Evolutionary conservation across 2,329 filamentous ascomycete genomes (phyloP), one percentile per base, ranked within the genome.

Genomic region (Exophiala mesophila): DNA sequence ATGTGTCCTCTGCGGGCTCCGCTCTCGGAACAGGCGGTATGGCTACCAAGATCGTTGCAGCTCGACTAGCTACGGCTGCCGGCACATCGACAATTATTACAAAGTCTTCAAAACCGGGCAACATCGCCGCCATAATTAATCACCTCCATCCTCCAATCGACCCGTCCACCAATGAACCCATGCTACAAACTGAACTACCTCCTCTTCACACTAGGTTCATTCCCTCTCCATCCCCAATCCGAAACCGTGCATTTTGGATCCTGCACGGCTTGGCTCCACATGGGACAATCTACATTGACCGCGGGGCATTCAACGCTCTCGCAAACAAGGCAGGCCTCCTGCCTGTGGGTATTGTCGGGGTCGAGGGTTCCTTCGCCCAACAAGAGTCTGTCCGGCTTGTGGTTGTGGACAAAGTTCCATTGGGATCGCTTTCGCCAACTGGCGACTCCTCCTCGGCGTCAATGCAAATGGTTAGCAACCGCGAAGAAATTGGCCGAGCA

Each of bases 81-180:
- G 92, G 92, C 33, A 90, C 97, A 24, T 97, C 88, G 1, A 97
- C 92, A 3, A 79, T 98, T 59, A 97, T 98, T 59, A 95, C 92
- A 6, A 82, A 85, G 53, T 94, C 88, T 44, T 92, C 85, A n/a
- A 89, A 85, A 50, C 92, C 92, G 0, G 88, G 87, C 17, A 97
- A 97, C 60, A 89, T 98, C 45, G 72, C 82, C 52, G 82, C 83
- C 54, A 96, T 98, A 52, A 85, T 96, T 44, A 76, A 75, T 34
- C 86, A 96, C 63, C 76, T 88, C 36, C 85, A 94, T 63, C 71
- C 74, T 6, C 70, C 75, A 19, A 39, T 32, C 5, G 47, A 55
- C 32, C 12, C 23, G 12, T 26, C 23, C 6, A 49, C 38, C 26
- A 19, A 9, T 20, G 29, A 32, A 17, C 17, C 30, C 26, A 10